Evolutionary conservation across 441 rosid genomes (phyloP).

Genomic region (Erysimum pusillum): DNA sequence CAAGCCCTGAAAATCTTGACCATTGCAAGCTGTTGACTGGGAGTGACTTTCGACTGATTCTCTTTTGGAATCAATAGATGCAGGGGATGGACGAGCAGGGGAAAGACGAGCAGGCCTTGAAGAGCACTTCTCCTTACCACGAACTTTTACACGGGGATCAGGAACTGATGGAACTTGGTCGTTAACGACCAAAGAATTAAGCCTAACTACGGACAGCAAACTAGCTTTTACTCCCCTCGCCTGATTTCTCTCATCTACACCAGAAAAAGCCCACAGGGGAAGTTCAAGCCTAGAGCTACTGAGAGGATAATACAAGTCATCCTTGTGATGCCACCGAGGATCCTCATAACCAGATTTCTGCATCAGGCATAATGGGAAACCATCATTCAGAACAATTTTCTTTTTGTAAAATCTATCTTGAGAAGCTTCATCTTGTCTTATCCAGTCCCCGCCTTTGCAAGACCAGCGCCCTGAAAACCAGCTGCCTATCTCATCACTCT

Average conservation of each 20-base stretch:
- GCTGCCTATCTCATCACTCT: conserved; percentile 60
- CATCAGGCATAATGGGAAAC: conserved; percentile 95
- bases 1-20: conserved; percentile 56
- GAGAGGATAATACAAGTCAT: conserved; percentile 84
- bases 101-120: conserved; percentile 76
- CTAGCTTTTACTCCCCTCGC: conserved; percentile 83
- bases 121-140: conserved; percentile 75
- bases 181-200: conserved; percentile 97
- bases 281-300: conserved; percentile 90
- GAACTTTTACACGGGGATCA: conserved; percentile 72
- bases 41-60: conserved; percentile 71
- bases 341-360: conserved; percentile 90
- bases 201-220: conserved; percentile 83
- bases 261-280: conserved; percentile 92
- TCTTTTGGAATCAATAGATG: conserved; percentile 71
- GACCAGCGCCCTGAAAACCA: conserved; percentile 91
- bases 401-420: conserved; percentile 72
- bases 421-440: conserved; percentile 79
- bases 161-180: conserved; percentile 90
- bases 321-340: conserved; percentile 93
- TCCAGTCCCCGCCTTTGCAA: conserved; percentile 99
- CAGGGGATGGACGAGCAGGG: conserved; percentile 68
- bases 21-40: conserved; percentile 57
- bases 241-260: conserved; percentile 78
- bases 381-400: conserved; percentile 92